phyloP scores from a whole-genome alignment of 2,329 filamentous ascomycete genomes.

The Akanthomyces muscarius region DNA sequence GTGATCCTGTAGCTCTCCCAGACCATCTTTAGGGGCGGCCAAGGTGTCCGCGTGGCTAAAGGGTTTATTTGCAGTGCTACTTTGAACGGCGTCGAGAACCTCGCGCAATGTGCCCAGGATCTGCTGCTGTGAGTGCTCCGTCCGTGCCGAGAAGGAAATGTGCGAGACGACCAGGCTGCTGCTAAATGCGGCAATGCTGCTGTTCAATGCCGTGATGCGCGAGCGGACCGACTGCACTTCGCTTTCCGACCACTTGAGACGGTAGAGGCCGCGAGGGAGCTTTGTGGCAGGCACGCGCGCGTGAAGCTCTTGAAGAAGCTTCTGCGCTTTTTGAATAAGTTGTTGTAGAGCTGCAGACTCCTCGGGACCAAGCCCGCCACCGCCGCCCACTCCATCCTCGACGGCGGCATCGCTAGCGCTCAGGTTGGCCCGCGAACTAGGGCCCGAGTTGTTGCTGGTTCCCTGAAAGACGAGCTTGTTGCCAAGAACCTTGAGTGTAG shows the following conservation, averaged over 20 bases:
- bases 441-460: too few relatives aligned
- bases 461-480: not conserved
- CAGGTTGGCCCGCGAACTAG: too few relatives aligned
- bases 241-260: not conserved
- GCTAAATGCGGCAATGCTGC: not conserved
- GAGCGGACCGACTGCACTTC: not conserved
- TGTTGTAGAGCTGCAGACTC: not conserved
- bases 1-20: not conserved
- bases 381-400: not conserved
- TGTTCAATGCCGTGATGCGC: slow-evolving; percentile 3
- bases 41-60: not conserved
- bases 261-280: not conserved
- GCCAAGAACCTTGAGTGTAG: not conserved
- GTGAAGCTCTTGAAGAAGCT: not conserved
- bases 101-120: not conserved
- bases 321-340: not conserved
- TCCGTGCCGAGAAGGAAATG: not conserved
- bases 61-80: too few relatives aligned
- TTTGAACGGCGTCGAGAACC: not conserved
- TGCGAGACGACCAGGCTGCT: slow-evolving; percentile 1
- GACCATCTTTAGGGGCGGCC: too few relatives aligned
- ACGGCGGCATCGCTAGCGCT: not conserved
- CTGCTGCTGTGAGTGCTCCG: not conserved
- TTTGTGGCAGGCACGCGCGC: not conserved
- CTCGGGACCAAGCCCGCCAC: not conserved